These are phyloP conservation scores for Actinomucor elegans DNA, from an alignment of 371 early-diverging fungal species.

Conservation along the genomic window DNA sequence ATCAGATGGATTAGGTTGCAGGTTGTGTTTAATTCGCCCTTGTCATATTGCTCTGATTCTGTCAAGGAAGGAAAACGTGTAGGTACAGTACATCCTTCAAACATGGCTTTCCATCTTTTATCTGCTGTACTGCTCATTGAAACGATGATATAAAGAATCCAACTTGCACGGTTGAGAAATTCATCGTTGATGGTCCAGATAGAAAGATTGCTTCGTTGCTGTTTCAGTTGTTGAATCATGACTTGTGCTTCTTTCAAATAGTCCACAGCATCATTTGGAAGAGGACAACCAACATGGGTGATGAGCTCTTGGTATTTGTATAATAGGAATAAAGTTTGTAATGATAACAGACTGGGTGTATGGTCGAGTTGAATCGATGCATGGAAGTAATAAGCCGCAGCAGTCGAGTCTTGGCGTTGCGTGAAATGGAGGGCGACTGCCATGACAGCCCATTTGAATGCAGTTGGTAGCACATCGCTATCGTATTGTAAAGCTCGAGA, in stretches of 20 bases:
- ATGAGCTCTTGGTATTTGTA: constrained; percentile 30
- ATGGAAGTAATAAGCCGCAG: constrained; percentile 14
- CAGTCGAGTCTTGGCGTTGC: not conserved
- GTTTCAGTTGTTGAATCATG: constrained; percentile 10
- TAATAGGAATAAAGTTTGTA: constrained; percentile 24
- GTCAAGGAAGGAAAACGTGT: constrained; percentile 11
- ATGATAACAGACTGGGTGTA: not conserved
- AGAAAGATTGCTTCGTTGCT: not conserved
- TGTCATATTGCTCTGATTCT: constrained; percentile 23
- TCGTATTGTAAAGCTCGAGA: not conserved
- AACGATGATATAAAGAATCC: constrained; percentile 21
- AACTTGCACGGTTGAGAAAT: constrained; percentile 14
- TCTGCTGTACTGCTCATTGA: constrained; percentile 17
- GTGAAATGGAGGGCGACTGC: constrained; percentile 9
- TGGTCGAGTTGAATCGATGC: constrained; percentile 11
- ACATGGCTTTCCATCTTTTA: constrained; percentile 3
- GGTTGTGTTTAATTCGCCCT: constrained; percentile 7
- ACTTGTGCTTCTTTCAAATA: constrained; percentile 11
- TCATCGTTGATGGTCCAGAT: constrained; percentile 13
- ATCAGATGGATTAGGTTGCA: constrained; percentile 19
- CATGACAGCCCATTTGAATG: constrained; percentile 13
- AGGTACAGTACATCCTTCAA: not conserved
- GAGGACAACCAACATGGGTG: constrained; percentile 15
- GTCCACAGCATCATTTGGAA: constrained; percentile 6
- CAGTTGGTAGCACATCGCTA: not conserved